These are phyloP conservation scores for Aspergillus nomiae DNA, from an alignment of 2,329 filamentous ascomycete genomes.

Conservation along the genomic window DNA sequence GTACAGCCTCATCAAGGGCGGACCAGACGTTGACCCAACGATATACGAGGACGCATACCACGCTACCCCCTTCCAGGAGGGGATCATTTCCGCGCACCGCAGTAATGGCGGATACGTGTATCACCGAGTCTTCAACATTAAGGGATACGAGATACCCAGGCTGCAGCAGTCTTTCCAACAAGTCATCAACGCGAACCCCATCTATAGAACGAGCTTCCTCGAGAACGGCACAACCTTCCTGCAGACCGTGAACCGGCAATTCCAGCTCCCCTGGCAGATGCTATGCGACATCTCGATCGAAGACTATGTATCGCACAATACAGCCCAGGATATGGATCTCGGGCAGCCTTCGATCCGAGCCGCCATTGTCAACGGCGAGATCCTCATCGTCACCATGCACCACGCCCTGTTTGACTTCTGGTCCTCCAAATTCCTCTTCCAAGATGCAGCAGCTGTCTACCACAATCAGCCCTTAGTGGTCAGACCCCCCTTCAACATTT, in stretches of 20 bases:
- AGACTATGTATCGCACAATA: neutral
- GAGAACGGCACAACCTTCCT: conserved; percentile 10
- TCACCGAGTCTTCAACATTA: conserved; percentile 7
- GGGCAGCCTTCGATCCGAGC: conserved; percentile 15
- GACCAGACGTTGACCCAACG: neutral
- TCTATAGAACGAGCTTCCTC: conserved; percentile 16
- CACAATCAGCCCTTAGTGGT: conserved; percentile 1
- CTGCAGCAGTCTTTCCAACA: conserved; percentile 10
- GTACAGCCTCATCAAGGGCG: neutral
- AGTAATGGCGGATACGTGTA: conserved; percentile 11
- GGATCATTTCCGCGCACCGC: conserved; percentile 3
- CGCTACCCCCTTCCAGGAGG: conserved; percentile 13
- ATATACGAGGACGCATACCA: conserved; percentile 11
- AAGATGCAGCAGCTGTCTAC: conserved; percentile 21
- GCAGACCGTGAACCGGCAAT: conserved; percentile 14
- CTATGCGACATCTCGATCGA: conserved; percentile 1
- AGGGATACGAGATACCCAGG: neutral
- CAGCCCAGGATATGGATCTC: conserved; percentile 8
- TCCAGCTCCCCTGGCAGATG: conserved; percentile 10
- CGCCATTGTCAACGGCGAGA: conserved; percentile 11
- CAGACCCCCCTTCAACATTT: conserved; percentile 8
- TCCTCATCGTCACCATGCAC: conserved; percentile 34
- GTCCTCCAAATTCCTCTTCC: conserved; percentile 33
- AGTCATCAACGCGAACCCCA: conserved; percentile 2
- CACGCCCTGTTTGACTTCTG: conserved; percentile 39